A percentile compares a stretch with the other conserved stretches of the same genome.
Evolutionary conservation across 495 filamentous ascomycete genomes (phyloP).

Genomic region (Trichocladium antarcticum): DNA sequence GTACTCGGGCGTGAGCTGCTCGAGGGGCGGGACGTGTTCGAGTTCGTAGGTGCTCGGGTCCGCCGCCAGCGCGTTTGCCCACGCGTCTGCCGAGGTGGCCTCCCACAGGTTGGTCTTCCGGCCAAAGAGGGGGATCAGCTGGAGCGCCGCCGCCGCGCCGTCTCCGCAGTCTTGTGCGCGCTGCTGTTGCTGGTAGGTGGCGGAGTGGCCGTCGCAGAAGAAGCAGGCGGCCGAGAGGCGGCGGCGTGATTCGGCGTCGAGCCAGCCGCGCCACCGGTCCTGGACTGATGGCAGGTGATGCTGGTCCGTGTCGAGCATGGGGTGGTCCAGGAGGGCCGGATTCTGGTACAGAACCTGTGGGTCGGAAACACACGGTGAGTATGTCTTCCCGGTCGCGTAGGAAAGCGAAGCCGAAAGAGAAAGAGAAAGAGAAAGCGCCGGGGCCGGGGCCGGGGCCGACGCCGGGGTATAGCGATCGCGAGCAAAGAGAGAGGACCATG

Average conservation of each 20-base stretch:
- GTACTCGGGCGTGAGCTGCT: slow-evolving; percentile 25
- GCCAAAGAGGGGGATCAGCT: slow-evolving; percentile 30
- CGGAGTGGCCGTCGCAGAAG: slow-evolving; percentile 41
- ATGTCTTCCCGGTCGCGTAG: slow-evolving; percentile 25
- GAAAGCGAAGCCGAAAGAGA: slow-evolving; percentile 15
- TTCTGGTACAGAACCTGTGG: slow-evolving; percentile 31
- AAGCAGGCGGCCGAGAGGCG: slow-evolving; percentile 42
- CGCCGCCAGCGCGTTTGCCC: slow-evolving; percentile 21
- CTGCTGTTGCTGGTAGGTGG: slow-evolving; percentile 39
- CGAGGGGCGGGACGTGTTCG: slow-evolving; percentile 18
- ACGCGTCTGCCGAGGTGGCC: slow-evolving; percentile 27
- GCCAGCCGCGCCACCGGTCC: slow-evolving; percentile 38
- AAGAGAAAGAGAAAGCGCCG: slow-evolving; percentile 11
- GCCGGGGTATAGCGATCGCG: slow-evolving; percentile 13
- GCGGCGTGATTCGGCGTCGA: slow-evolving; percentile 37
- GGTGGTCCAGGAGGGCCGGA: slow-evolving; percentile 17
- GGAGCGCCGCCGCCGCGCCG: slow-evolving; percentile 18
- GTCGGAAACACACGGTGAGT: slow-evolving; percentile 36
- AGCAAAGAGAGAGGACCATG: slow-evolving; percentile 25
- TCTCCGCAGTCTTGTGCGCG: slow-evolving; percentile 24
- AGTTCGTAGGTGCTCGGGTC: slow-evolving; percentile 19
- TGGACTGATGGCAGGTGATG: slow-evolving; percentile 23
- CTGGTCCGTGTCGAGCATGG: slow-evolving; percentile 18
- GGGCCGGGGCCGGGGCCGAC: slow-evolving; percentile 6
- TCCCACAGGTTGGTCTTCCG: slow-evolving; percentile 32